Percentiles rank a stretch among this genome's conserved stretches.
These are phyloP conservation scores for Arctium minus DNA, from an alignment of 129 eudicot genomes.

Conservation along the genomic window DNA sequence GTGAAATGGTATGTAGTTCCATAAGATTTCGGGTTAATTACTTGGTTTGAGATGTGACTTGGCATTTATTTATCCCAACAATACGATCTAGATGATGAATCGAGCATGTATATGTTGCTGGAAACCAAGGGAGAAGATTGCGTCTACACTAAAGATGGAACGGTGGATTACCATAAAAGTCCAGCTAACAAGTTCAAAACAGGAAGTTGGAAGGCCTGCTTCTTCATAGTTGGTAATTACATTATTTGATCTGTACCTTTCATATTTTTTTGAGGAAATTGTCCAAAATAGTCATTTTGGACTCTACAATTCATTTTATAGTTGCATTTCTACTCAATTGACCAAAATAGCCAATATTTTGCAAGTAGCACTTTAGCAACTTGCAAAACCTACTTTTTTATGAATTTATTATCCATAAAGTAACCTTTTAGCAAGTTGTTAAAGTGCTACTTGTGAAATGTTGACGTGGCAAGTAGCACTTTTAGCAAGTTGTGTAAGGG, in stretches of 20 bases:
- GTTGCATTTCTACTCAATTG: too few relatives aligned
- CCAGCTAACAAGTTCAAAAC: slow-evolving; percentile 26
- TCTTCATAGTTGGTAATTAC: slow-evolving; percentile 11
- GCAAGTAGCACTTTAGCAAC: too few relatives aligned
- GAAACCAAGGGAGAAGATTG: slow-evolving; percentile 4
- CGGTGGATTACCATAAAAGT: slow-evolving; percentile 18
- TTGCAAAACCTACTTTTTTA: too few relatives aligned
- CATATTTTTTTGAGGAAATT: neutral
- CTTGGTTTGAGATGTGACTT: neutral
- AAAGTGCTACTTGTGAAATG: too few relatives aligned
- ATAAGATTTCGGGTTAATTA: neutral
- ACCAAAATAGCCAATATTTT: too few relatives aligned
- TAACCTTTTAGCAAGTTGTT: too few relatives aligned
- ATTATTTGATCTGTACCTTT: neutral
- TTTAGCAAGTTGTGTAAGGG: too few relatives aligned
- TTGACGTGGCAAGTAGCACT: too few relatives aligned
- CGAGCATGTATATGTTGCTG: neutral
- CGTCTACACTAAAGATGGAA: slow-evolving; percentile 21
- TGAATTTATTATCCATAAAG: too few relatives aligned
- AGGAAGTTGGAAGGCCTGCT: slow-evolving; percentile 31
- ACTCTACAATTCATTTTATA: too few relatives aligned
- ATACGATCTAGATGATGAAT: slow-evolving; percentile 1
- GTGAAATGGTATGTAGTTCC: neutral
- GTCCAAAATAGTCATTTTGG: too few relatives aligned
- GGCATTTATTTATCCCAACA: neutral